Conservation (phyloP, 345 rosid species). For the Pistacia integerrima region DNA sequence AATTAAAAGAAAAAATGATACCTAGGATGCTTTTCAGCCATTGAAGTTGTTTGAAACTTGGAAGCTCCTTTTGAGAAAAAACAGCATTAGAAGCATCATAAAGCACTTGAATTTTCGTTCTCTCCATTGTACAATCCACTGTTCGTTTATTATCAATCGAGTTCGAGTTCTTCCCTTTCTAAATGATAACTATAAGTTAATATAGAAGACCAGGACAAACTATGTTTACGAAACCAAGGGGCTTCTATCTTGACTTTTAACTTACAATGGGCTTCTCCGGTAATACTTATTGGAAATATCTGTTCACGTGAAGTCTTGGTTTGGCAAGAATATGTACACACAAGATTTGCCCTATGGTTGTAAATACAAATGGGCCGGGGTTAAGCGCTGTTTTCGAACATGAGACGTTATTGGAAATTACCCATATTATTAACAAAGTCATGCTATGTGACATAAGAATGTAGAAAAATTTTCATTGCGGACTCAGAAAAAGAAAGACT, state of each 20-base stretch:
- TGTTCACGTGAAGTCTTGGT: neutral
- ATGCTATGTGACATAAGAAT: neutral
- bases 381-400: neutral
- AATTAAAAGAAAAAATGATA: neutral
- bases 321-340: neutral
- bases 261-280: constrained; percentile 22
- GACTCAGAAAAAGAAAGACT: neutral
- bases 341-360: constrained; percentile 5
- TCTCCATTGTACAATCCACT: constrained; percentile 17
- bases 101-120: constrained; percentile 37
- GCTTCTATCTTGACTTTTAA: constrained; percentile 3
- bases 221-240: neutral
- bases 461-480: neutral
- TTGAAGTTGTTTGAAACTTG: constrained; percentile 41
- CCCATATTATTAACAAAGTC: neutral
- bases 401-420: neutral
- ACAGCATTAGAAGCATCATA: constrained; percentile 36
- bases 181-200: neutral
- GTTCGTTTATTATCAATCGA: too few species aligned
- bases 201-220: neutral
- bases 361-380: constrained; percentile 8
- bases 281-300: neutral
- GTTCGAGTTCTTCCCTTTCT: too few species aligned
- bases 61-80: constrained; percentile 30
- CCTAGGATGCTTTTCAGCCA: constrained; percentile 39